Conservation (phyloP, 148 eudicot genomes). For the Nyssa sinensis region DNA sequence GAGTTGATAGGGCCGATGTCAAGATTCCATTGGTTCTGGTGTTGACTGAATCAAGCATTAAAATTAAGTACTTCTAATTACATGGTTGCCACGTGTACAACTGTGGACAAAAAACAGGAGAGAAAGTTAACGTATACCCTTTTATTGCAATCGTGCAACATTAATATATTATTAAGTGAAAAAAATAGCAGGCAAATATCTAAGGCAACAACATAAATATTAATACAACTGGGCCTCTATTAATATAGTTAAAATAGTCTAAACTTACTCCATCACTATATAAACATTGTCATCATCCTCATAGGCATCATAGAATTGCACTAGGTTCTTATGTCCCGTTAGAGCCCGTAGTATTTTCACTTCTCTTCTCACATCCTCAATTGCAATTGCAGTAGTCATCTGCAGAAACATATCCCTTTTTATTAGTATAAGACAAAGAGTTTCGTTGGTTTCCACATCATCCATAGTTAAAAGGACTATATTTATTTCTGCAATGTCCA, state of each 20-base stretch:
- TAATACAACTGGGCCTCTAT: background rate
- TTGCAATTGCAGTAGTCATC: constrained; percentile 94
- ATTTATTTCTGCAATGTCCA: background rate
- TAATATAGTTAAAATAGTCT: background rate
- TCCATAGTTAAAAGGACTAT: background rate
- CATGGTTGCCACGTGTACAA: background rate
- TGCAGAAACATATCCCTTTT: constrained; percentile 32
- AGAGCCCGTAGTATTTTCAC: constrained; percentile 78
- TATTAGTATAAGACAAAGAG: constrained; percentile 17
- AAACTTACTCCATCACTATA: constrained; percentile 88
- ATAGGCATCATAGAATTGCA: constrained; percentile 80
- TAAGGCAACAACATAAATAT: background rate
- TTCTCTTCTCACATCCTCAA: constrained; percentile 90
- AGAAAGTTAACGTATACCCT: background rate
- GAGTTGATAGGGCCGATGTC: constrained; percentile 1
- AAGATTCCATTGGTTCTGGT: background rate
- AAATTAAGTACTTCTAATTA: background rate
- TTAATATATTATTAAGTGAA: background rate
- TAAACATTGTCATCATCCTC: constrained; percentile 90
- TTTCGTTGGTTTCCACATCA: constrained; percentile 7
- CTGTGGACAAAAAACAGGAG: background rate
- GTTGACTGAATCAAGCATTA: background rate
- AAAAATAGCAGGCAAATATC: background rate
- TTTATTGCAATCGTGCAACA: background rate
- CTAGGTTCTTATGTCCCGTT: constrained; percentile 74